phyloP scores from a whole-genome alignment of 768 basidiomycete genomes.

The Mycena maculata region DNA sequence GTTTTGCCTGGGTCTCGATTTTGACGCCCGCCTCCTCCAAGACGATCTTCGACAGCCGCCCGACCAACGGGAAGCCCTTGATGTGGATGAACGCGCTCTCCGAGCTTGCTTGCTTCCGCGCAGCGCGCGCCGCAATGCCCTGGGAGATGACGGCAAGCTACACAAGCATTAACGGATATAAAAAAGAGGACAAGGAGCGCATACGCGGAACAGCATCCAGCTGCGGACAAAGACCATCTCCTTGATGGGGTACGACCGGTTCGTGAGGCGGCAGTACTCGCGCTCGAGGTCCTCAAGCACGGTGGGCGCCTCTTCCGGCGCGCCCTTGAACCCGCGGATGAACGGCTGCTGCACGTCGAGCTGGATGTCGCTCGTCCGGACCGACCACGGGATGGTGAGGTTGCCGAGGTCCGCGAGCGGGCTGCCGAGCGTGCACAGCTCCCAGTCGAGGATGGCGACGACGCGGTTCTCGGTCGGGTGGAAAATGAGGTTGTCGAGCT shows the following conservation, averaged over 20 bases:
- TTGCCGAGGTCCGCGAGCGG: constrained; percentile 95
- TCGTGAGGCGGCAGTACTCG: constrained; percentile 79
- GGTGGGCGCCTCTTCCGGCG: constrained; percentile 66
- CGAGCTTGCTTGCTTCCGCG: constrained; percentile 89
- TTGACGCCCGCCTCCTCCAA: constrained; percentile 64
- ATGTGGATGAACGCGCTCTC: constrained; percentile 69
- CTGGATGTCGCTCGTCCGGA: constrained; percentile 58
- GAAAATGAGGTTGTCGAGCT: constrained; percentile 97
- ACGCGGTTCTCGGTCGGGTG: constrained; percentile 92
- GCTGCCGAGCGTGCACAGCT: constrained; percentile 93
- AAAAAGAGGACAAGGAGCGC: constrained; percentile 36
- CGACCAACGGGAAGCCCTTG: constrained; percentile 68
- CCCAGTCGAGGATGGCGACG: constrained; percentile 98
- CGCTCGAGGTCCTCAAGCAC: constrained; percentile 78
- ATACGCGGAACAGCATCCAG: constrained; percentile 87
- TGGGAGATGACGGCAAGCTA: constrained; percentile 86
- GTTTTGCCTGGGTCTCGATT: constrained; percentile 34
- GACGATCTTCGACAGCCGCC: constrained; percentile 68
- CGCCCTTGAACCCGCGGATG: constrained; percentile 74
- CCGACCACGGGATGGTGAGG: constrained; percentile 85
- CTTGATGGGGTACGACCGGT: constrained; percentile 77
- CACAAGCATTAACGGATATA: constrained; percentile 12
- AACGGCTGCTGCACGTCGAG: constrained; percentile 37
- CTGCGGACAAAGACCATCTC: constrained; percentile 86
- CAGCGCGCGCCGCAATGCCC: constrained; percentile 90